phyloP scores from a whole-genome alignment of 805 yeast genomes.

The Candida manassasensis region DNA sequence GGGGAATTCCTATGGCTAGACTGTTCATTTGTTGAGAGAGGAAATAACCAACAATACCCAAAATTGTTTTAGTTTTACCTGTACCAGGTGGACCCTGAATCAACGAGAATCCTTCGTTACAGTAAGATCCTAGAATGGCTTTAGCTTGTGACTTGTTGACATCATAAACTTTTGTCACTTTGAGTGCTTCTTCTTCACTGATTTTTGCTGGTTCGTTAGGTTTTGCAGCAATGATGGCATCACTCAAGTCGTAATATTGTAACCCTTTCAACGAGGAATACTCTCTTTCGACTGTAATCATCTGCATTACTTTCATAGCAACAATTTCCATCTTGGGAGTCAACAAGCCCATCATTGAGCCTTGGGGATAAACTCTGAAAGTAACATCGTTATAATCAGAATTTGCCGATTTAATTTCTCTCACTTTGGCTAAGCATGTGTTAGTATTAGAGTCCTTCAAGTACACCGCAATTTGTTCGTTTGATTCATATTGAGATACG shows the following conservation, averaged over 20 bases:
- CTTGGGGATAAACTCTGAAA: conserved; percentile 56
- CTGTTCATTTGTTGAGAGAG: conserved; percentile 34
- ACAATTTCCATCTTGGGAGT: conserved; percentile 60
- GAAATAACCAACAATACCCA: conserved; percentile 83
- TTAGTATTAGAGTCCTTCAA: conserved; percentile 25
- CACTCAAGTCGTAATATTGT: conserved; percentile 72
- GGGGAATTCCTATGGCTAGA: conserved; percentile 17
- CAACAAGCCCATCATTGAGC: conserved; percentile 48
- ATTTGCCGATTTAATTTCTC: conserved; percentile 61
- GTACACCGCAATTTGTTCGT: conserved; percentile 17
- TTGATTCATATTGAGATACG: conserved; percentile 9
- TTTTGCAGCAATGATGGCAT: conserved; percentile 59
- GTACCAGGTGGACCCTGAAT: conserved; percentile 99
- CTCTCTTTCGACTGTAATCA: conserved; percentile 93
- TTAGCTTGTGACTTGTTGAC: conserved; percentile 88
- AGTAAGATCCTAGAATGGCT: conserved; percentile 74
- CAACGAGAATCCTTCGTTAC: conserved; percentile 71
- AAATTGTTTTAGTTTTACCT: conserved; percentile 95
- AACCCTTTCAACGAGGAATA: conserved; percentile 78
- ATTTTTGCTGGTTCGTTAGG: conserved; percentile 45
- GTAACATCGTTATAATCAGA: conserved; percentile 73
- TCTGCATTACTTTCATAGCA: conserved; percentile 73
- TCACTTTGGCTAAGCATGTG: conserved; percentile 79
- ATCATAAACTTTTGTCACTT: conserved; percentile 45
- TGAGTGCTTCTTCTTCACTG: conserved; percentile 28